Evolutionary conservation across 192 early-diverging fungal species (phyloP).

Genomic region (Podila horticola): DNA sequence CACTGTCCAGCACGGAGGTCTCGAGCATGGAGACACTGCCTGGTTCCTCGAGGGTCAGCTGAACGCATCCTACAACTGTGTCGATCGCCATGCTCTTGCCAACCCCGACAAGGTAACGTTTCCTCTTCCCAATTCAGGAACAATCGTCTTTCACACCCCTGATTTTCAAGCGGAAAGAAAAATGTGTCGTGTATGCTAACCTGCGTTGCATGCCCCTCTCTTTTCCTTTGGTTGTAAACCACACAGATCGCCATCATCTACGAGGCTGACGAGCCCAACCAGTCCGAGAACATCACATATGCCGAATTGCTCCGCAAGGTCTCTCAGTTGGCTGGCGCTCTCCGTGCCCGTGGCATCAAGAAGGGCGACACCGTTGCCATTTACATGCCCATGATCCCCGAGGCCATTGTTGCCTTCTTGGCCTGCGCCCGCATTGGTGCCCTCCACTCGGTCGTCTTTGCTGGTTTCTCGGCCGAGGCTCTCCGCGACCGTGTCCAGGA

Average conservation of each 20-base stretch:
- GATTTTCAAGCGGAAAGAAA: too few relatives aligned
- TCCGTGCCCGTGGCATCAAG: constrained; percentile 82
- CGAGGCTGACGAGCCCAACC: constrained; percentile 90
- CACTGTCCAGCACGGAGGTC: constrained; percentile 74
- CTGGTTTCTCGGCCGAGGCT: constrained; percentile 94
- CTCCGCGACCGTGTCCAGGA: constrained; percentile 93
- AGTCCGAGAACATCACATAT: constrained; percentile 85
- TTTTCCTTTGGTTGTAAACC: background rate
- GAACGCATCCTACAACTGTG: constrained; percentile 96
- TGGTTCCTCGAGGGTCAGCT: constrained; percentile 95
- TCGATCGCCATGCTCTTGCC: constrained; percentile 88
- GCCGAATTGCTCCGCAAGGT: constrained; percentile 85
- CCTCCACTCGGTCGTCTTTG: constrained; percentile 96
- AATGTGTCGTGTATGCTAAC: background rate
- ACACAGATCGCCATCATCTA: constrained; percentile 82
- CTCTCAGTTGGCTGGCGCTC: constrained; percentile 85
- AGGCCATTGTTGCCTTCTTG: constrained; percentile 91
- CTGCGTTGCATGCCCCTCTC: background rate
- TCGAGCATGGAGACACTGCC: constrained; percentile 87
- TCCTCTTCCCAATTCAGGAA: background rate
- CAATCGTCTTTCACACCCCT: too few relatives aligned
- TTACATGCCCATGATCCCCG: constrained; percentile 98
- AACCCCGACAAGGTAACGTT: constrained; percentile 74
- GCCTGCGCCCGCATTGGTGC: constrained; percentile 95
- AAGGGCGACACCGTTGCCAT: constrained; percentile 97